A percentile compares a stretch with the other conserved stretches of the same genome.
These are phyloP conservation scores for Globisporangium middletonii DNA, from an alignment of 352 stramenopile genomes.

Conservation along the genomic window DNA sequence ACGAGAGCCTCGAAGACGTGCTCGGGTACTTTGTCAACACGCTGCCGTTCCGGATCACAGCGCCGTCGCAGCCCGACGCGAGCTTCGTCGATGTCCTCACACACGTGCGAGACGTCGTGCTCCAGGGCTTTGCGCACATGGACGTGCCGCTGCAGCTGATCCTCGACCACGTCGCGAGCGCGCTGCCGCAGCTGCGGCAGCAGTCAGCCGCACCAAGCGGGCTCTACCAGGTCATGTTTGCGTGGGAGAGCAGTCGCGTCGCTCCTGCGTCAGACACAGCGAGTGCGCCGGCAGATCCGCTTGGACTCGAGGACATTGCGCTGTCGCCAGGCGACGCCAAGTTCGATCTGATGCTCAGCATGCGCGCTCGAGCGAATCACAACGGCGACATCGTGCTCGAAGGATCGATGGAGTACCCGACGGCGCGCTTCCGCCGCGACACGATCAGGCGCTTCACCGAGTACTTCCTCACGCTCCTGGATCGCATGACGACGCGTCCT, in stretches of 20 bases:
- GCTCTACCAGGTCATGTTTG: too few relatives aligned
- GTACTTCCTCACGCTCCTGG: too few relatives aligned
- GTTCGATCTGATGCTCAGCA: conserved; percentile 64
- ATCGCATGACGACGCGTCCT: too few relatives aligned
- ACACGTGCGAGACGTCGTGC: conserved; percentile 31
- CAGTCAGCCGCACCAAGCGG: too few relatives aligned
- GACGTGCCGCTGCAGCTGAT: conserved; percentile 50
- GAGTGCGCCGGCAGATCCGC: conserved; percentile 4
- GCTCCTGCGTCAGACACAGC: too few relatives aligned
- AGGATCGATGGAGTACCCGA: too few relatives aligned
- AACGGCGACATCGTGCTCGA: not conserved
- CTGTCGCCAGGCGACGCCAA: conserved; percentile 33
- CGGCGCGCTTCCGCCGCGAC: too few relatives aligned
- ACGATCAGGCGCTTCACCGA: too few relatives aligned
- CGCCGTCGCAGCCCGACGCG: conserved; percentile 6
- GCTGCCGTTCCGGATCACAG: conserved; percentile 33
- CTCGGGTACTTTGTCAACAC: conserved; percentile 65
- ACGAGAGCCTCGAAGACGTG: conserved; percentile 20
- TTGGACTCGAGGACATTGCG: conserved; percentile 17
- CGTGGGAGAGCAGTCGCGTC: too few relatives aligned
- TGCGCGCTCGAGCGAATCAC: conserved; percentile 16
- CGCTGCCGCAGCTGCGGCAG: not conserved
- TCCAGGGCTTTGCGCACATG: conserved; percentile 39
- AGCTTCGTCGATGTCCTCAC: conserved; percentile 29
- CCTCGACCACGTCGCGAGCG: conserved; percentile 30